Conservation (phyloP, 257 asterid species). For the Nicotiana knightiana region DNA sequence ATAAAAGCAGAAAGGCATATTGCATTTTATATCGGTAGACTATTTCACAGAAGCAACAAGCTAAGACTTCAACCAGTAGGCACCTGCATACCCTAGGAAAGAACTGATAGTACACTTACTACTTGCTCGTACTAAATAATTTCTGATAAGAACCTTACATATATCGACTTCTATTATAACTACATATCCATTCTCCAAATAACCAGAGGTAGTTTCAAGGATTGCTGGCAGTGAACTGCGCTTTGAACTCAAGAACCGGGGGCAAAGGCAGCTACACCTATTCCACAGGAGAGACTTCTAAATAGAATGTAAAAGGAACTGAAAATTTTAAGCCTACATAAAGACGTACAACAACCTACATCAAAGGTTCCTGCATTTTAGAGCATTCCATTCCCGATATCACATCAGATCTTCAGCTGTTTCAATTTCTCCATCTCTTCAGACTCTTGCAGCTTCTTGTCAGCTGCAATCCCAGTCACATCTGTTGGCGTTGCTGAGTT, state of each 20-base stretch:
- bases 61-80: background rate
- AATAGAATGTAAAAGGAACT: background rate
- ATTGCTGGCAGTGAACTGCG: background rate
- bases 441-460: background rate
- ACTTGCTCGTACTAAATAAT: background rate
- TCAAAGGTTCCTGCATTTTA: background rate
- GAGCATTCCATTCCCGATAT: background rate
- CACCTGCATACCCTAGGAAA: background rate
- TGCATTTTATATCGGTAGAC: background rate
- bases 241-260: background rate
- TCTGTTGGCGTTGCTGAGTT: background rate
- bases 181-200: background rate
- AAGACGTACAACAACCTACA: background rate
- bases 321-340: background rate
- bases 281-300: background rate
- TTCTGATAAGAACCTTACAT: background rate
- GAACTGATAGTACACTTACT: background rate
- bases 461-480: background rate
- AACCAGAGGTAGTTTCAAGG: background rate
- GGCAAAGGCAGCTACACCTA: background rate
- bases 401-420: background rate
- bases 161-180: background rate
- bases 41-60: background rate
- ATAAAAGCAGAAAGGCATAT: background rate
- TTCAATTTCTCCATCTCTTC: background rate